Conservation (phyloP, 495 filamentous ascomycete genomes). For the Tuber indicum region DNA sequence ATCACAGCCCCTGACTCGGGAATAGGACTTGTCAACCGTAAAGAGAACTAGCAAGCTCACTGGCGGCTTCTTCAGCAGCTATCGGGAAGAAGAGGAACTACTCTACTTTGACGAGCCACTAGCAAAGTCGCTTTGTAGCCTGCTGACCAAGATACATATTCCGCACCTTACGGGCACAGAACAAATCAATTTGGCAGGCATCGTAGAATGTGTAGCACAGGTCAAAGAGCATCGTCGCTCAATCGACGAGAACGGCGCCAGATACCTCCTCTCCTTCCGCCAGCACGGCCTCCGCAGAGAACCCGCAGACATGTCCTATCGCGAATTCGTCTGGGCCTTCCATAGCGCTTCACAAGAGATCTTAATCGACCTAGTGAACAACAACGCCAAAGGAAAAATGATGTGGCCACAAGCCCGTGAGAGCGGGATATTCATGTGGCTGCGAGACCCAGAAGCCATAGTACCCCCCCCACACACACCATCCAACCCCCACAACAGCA, state of each 20-base stretch:
- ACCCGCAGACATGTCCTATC: slow-evolving; percentile 69
- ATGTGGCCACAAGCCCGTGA: slow-evolving; percentile 79
- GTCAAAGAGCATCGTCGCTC: slow-evolving; percentile 85
- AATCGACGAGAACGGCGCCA: slow-evolving; percentile 87
- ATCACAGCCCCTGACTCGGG: slow-evolving; percentile 39
- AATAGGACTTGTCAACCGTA: slow-evolving; percentile 44
- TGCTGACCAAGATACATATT: slow-evolving; percentile 64
- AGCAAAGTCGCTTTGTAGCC: slow-evolving; percentile 66
- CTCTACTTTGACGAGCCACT: slow-evolving; percentile 62
- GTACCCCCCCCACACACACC: background rate
- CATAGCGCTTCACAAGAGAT: slow-evolving; percentile 92
- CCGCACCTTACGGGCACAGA: slow-evolving; percentile 80
- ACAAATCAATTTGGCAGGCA: slow-evolving; percentile 80
- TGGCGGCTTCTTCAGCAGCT: slow-evolving; percentile 51
- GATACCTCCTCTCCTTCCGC: slow-evolving; percentile 82
- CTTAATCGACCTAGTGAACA: slow-evolving; percentile 75
- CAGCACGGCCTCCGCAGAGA: slow-evolving; percentile 65
- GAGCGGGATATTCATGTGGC: slow-evolving; percentile 92
- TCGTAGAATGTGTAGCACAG: slow-evolving; percentile 77
- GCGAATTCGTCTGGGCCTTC: slow-evolving; percentile 91
- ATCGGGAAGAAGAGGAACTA: slow-evolving; percentile 33
- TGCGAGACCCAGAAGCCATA: slow-evolving; percentile 62
- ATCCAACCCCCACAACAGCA: slow-evolving; percentile 17
- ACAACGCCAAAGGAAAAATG: slow-evolving; percentile 69
- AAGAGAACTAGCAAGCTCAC: slow-evolving; percentile 52